These are phyloP conservation scores for Perkinsus olseni DNA, from an alignment of 169 alveolate species.

Conservation along the genomic window DNA sequence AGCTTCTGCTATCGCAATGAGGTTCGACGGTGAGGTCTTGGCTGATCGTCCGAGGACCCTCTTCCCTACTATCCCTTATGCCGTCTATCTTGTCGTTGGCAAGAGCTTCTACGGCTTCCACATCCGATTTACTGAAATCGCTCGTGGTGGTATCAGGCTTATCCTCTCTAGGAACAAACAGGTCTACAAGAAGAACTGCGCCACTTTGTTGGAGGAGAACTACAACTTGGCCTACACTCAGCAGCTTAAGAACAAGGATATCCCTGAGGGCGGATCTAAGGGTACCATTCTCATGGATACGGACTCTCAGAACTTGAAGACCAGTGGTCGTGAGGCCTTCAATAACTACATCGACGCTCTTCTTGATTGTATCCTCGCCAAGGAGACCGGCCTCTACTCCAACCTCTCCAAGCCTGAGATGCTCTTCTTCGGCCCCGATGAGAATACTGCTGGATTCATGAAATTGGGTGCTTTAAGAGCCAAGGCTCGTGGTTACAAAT, in stretches of 20 bases:
- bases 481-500: slow-evolving; percentile 18
- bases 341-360: neutral
- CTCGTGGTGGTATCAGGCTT: slow-evolving; percentile 67
- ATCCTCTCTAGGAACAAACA: slow-evolving; percentile 53
- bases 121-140: slow-evolving; percentile 56
- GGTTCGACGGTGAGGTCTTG: neutral
- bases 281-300: slow-evolving; percentile 56
- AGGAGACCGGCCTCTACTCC: neutral
- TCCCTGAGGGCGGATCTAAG: slow-evolving; percentile 67
- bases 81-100: slow-evolving; percentile 54
- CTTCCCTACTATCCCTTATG: slow-evolving; percentile 50
- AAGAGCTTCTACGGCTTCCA: slow-evolving; percentile 65
- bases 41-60: neutral
- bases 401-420: slow-evolving; percentile 8
- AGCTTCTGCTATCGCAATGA: slow-evolving; percentile 16
- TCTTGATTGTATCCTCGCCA: neutral
- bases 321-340: neutral
- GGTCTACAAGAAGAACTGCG: slow-evolving; percentile 53
- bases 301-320: neutral
- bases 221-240: slow-evolving; percentile 65
- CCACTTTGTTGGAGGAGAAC: slow-evolving; percentile 65
- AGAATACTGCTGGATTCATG: slow-evolving; percentile 29
- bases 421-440: slow-evolving; percentile 33
- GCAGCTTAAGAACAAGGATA: slow-evolving; percentile 62
- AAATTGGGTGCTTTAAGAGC: slow-evolving; percentile 23